These are phyloP conservation scores for Lichina pygmaea DNA, from an alignment of 495 filamentous ascomycete genomes.

Conservation along the genomic window DNA sequence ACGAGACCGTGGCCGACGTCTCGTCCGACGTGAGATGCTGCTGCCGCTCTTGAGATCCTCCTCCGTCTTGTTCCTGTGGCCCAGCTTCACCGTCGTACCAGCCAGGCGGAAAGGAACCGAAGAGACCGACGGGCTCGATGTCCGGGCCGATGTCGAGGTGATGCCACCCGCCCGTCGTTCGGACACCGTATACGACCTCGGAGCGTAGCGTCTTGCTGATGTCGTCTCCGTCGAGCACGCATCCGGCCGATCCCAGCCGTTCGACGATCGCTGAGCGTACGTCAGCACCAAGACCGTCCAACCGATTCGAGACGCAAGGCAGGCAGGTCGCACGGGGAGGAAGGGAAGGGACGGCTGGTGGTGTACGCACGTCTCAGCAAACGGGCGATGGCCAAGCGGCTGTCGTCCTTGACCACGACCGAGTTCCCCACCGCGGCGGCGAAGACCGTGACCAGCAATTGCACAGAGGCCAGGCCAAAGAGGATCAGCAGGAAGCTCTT, in stretches of 20 bases:
- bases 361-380: not conserved
- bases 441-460: not conserved
- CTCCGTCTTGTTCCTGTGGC: not conserved
- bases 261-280: not conserved
- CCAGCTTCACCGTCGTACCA: not conserved
- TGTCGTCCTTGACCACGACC: not conserved
- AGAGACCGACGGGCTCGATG: not conserved
- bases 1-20: no score
- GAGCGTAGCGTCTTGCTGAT: not conserved
- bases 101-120: not conserved
- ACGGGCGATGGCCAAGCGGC: not conserved
- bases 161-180: not conserved
- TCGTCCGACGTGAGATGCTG: no score
- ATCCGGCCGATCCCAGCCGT: not conserved
- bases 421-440: not conserved
- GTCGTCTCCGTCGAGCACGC: not conserved
- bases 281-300: not conserved
- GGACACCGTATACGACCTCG: not conserved
- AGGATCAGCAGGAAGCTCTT: not conserved
- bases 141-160: not conserved
- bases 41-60: not conserved
- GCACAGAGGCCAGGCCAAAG: not conserved
- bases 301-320: no score
- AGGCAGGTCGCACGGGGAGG: no score
- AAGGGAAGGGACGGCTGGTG: not conserved